These are phyloP conservation scores for Miscanthus lutarioriparius DNA, from an alignment of 176 grass and related monocot species.

Conservation along the genomic window DNA sequence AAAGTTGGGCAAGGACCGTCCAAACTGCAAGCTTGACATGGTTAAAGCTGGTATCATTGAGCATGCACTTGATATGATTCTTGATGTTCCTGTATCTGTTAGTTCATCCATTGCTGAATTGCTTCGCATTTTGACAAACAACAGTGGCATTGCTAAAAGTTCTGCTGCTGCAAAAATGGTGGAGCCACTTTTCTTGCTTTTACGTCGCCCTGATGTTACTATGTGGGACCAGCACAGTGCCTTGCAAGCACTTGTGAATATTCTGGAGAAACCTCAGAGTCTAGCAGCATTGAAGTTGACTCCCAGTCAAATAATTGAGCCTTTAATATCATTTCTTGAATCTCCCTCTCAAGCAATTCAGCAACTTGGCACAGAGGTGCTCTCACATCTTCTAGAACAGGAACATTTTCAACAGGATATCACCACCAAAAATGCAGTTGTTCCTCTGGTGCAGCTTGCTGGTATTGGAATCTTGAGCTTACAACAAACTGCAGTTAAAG, in stretches of 20 bases:
- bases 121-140: slow-evolving; percentile 96
- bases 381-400: slow-evolving; percentile 90
- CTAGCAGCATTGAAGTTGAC: slow-evolving; percentile 73
- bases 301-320: slow-evolving; percentile 91
- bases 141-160: slow-evolving; percentile 94
- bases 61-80: slow-evolving; percentile 89
- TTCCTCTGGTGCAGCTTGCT: slow-evolving; percentile 89
- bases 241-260: slow-evolving; percentile 95
- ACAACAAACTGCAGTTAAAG: slow-evolving; percentile 95
- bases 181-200: slow-evolving; percentile 92
- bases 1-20: slow-evolving; percentile 94
- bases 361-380: slow-evolving; percentile 90
- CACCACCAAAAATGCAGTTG: slow-evolving; percentile 89
- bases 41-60: slow-evolving; percentile 94
- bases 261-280: slow-evolving; percentile 95
- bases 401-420: slow-evolving; percentile 98
- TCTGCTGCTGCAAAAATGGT: slow-evolving; percentile 88
- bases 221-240: slow-evolving; percentile 94
- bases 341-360: slow-evolving; percentile 97
- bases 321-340: slow-evolving; percentile 90
- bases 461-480: slow-evolving; percentile 92
- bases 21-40: slow-evolving; percentile 96
- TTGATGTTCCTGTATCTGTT: slow-evolving; percentile 84
- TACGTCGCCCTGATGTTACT: slow-evolving; percentile 74
- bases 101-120: slow-evolving; percentile 86